Evolutionary conservation across 2,329 filamentous ascomycete species (phyloP), one percentile per base, ranked within the genome.

Genomic region (Beauveria medogensis): DNA sequence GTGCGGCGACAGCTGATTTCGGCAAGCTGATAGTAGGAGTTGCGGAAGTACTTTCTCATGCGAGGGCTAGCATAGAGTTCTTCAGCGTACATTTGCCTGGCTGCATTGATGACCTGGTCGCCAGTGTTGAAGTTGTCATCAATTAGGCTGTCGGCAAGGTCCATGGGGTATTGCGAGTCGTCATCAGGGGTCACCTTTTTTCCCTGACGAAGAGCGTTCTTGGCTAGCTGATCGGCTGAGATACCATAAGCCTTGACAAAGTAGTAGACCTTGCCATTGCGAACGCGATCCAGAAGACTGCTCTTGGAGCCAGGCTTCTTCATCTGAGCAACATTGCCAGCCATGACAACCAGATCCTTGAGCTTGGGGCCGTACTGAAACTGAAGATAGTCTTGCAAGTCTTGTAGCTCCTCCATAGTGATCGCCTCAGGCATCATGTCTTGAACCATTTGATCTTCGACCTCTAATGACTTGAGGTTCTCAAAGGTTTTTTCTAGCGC

Each of bases 331-430:
- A 80, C 75, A 59, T 85, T 85, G 16, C 82, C 79, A 46, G 86
- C 81, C 63, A 85, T 80, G 20, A 85, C 77, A 16, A 87, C 84
- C 53, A 95, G 75, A 64, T 97, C 92, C 70, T 90, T 93, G 54
- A 97, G 80, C 71, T 96, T 86, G 3, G 86, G 79, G 5, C 90
- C 86, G 68, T 97, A 97, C 69, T 92, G 89, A 74, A 99, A 99
- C 70, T 97, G 92, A 58, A 97, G 79, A 68, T 97, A 97, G 69
- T 99, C 94, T 70, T 97, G 93, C 24, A 99, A 77, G 72, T 99
- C 94, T 71, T 99, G 94, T 20, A 99, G 81, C 71, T 99, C 94
- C 71, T 99, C 94, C 80, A 97, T 92, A 0, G 89, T 93, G 5
- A 85, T 85, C 3, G 92, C 92, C 62, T 86, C 81, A 1, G 83